phyloP scores from a whole-genome alignment of 345 rosid genomes.

The Linum trigynum region DNA sequence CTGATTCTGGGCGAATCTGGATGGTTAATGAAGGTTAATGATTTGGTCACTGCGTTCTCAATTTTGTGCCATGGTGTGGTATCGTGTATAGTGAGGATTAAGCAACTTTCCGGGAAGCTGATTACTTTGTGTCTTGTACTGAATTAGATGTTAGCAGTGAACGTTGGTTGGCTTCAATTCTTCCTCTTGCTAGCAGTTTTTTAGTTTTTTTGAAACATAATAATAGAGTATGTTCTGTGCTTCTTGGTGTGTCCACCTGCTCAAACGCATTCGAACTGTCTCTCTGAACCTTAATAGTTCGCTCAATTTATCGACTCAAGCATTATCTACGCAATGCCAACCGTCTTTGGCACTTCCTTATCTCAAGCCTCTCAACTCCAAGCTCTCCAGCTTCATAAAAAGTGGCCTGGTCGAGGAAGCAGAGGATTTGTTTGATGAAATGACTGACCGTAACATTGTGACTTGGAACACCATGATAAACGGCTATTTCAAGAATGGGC shows the following conservation, averaged over 20 bases:
- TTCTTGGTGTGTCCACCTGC: not conserved
- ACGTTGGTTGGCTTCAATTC: too few relatives aligned
- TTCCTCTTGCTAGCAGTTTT: too few relatives aligned
- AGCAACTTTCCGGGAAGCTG: too few relatives aligned
- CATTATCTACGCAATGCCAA: slow-evolving; percentile 9
- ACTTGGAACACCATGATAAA: slow-evolving; percentile 34
- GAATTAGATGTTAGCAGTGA: too few relatives aligned
- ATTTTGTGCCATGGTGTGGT: not conserved
- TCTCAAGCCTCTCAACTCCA: slow-evolving; percentile 24
- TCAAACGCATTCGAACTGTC: slow-evolving; percentile 4
- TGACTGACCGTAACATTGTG: slow-evolving; percentile 27
- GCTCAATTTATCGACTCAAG: slow-evolving; percentile 9
- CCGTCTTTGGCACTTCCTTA: slow-evolving; percentile 7
- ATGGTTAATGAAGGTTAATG: too few relatives aligned
- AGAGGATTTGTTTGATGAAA: slow-evolving; percentile 30
- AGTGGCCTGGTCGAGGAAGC: slow-evolving; percentile 26
- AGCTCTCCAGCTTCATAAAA: slow-evolving; percentile 19
- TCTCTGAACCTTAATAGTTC: slow-evolving; percentile 6
- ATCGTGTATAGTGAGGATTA: too few relatives aligned
- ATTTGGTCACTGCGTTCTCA: too few relatives aligned
- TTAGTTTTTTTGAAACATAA: too few relatives aligned
- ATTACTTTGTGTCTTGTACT: too few relatives aligned
- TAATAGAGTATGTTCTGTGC: too few relatives aligned
- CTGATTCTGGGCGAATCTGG: too few relatives aligned
- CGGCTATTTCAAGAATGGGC: slow-evolving; percentile 33